Evolutionary conservation across 2,329 filamentous ascomycete genomes (phyloP), one percentile per base, ranked within the genome.

Genomic region (Verticillium zaregamsianum): DNA sequence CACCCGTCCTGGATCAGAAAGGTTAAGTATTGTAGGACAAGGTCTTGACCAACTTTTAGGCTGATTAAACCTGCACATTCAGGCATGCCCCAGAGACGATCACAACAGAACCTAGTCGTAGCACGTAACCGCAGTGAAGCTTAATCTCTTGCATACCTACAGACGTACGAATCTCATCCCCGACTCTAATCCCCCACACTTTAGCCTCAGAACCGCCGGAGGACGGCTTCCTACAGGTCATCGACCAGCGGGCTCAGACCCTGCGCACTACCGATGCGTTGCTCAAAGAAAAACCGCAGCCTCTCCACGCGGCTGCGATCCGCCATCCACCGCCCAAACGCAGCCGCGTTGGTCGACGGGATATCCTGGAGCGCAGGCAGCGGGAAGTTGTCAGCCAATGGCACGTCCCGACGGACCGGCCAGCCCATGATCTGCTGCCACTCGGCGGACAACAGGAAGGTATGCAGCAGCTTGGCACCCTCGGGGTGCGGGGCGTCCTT

Each of bases 381-480:
- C 2, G 73, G 64, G 28, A 69, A 71, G 2, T 70, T 73, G 0
- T 61, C 58, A 0, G 76, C 72, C 0, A 70, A 55, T 2, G 66
- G 58, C 2, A 76, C 61, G 63, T 80, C 78, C 2, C 62, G 64
- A 5, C 76, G 71, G 0, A 76, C 73, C 20, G 72, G 73, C 77
- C 76, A 68, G 3, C 70, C 71, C 3, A 59, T 62, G 0, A 61
- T 56, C 8, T 67, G 59, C 66, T 82, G 78, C 56, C 65, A 74
- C 60, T 80, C 79, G 2, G 70, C 61, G 60, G 73, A 79, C 12
- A 83, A 68, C 6, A 84, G 62, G 66, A 70, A 84, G 66, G 74
- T 79, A 65, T 80, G 75, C 9, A 84, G 74, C 31, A 84, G 70
- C 71, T 83, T 84, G 32, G 82, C 79, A 35, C 75, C 75, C 68